Percentiles rank a stretch among this genome's conserved stretches.
Evolutionary conservation across 164 flowering plant genomes (phyloP).

Genomic region (Stephania japonica): DNA sequence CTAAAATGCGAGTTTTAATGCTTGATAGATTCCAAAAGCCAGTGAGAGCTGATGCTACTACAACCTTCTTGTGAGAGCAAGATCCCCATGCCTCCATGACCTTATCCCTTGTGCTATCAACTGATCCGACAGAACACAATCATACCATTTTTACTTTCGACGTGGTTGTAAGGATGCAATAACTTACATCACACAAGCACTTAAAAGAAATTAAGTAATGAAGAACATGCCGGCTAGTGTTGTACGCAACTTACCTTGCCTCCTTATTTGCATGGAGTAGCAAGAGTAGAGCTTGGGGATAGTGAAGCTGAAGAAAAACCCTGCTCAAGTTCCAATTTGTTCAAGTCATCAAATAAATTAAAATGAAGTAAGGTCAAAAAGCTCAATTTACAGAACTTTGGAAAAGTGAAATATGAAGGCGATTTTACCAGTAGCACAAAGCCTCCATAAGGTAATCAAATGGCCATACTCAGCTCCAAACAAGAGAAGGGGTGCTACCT

Average conservation of each 20-base stretch:
- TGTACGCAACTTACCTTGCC: conserved; percentile 42
- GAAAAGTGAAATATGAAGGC: not conserved
- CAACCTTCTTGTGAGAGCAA: conserved; percentile 38
- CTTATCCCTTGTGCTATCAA: conserved; percentile 32
- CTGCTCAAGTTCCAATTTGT: conserved; percentile 34
- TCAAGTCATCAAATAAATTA: conserved; percentile 3
- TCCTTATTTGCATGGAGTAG: conserved; percentile 45
- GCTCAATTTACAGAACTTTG: not conserved
- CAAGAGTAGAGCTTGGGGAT: conserved; percentile 66
- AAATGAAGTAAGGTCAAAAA: not conserved
- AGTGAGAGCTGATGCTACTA: conserved; percentile 30
- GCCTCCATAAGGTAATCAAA: conserved; percentile 66
- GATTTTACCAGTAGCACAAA: conserved; percentile 59
- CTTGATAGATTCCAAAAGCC: conserved; percentile 40
- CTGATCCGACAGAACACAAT: conserved; percentile 30
- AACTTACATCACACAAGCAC: not conserved
- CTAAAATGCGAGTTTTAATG: conserved; percentile 30
- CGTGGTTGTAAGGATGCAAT: not conserved
- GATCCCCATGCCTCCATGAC: conserved; percentile 37
- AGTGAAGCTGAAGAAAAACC: conserved; percentile 70
- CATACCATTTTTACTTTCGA: not conserved
- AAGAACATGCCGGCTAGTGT: not conserved
- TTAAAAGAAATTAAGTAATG: not conserved
- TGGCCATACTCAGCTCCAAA: conserved; percentile 93
- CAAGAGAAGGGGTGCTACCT: conserved; percentile 74